These are phyloP conservation scores for Ganoderma boninense DNA, from an alignment of 1,284 basidiomycete genomes.

Conservation along the genomic window DNA sequence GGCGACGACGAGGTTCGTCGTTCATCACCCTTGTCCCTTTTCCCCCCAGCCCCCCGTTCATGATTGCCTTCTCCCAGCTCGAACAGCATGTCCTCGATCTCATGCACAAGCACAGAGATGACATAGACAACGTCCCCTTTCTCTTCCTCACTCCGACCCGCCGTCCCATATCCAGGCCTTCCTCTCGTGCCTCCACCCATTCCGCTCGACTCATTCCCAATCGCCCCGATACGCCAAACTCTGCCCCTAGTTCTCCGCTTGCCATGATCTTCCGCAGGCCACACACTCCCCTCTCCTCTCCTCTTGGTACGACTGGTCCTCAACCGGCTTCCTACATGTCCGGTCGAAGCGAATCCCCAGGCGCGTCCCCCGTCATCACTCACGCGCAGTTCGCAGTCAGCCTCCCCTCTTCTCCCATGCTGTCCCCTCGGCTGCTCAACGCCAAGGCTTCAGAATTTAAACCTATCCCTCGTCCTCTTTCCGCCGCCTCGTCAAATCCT, in stretches of 20 bases:
- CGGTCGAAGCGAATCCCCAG: constrained; percentile 67
- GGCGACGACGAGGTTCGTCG: constrained; percentile 78
- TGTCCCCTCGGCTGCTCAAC: constrained; percentile 63
- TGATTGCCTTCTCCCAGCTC: constrained; percentile 50
- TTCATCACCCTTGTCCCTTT: constrained; percentile 34
- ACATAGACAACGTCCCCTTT: constrained; percentile 83
- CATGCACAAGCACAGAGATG: constrained; percentile 88
- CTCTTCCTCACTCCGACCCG: constrained; percentile 81
- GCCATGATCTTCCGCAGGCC: constrained; percentile 77
- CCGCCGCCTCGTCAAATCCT: constrained; percentile 73
- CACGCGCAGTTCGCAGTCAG: constrained; percentile 77
- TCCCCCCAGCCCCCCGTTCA: constrained; percentile 18
- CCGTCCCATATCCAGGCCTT: constrained; percentile 81
- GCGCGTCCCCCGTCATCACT: constrained; percentile 72
- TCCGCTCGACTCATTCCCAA: constrained; percentile 66
- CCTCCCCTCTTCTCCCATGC: constrained; percentile 63
- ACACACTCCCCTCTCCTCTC: constrained; percentile 78
- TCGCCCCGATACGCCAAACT: constrained; percentile 77
- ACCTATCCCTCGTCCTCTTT: constrained; percentile 78
- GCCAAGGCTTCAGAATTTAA: constrained; percentile 75
- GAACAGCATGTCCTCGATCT: constrained; percentile 84
- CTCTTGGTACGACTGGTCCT: constrained; percentile 57
- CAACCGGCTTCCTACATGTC: constrained; percentile 68
- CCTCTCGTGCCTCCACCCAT: constrained; percentile 79
- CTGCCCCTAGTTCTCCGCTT: constrained; percentile 74